Percentiles rank a stretch among this genome's conserved stretches.
These are phyloP conservation scores for Corynascus novoguineensis DNA, from an alignment of 495 filamentous ascomycete species.

Conservation along the genomic window DNA sequence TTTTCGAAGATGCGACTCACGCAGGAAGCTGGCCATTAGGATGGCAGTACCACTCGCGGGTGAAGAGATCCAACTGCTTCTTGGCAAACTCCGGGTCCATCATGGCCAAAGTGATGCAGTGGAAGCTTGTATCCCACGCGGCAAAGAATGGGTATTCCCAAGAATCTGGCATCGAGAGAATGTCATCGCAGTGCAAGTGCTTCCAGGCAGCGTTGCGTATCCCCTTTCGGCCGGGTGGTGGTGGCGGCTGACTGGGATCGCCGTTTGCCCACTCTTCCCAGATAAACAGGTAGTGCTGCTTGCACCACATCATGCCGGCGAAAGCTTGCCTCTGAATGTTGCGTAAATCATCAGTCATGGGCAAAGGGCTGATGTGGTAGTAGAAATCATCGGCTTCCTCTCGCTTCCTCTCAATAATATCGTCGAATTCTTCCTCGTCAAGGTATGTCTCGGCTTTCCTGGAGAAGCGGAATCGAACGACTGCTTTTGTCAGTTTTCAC, in stretches of 20 bases:
- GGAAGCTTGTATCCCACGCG: slow-evolving; percentile 95
- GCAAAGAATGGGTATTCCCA: slow-evolving; percentile 99
- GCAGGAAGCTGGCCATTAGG: slow-evolving; percentile 86
- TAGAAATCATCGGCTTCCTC: slow-evolving; percentile 95
- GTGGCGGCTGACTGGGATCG: slow-evolving; percentile 65
- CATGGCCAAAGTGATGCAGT: slow-evolving; percentile 93
- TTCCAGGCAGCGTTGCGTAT: slow-evolving; percentile 88
- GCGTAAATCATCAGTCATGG: slow-evolving; percentile 88
- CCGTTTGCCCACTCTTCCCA: slow-evolving; percentile 97
- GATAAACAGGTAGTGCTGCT: slow-evolving; percentile 93
- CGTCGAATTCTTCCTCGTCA: slow-evolving; percentile 88
- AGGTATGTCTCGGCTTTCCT: slow-evolving; percentile 66
- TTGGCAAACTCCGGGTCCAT: slow-evolving; percentile 96
- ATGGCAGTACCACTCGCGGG: slow-evolving; percentile 98
- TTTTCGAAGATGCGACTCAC: slow-evolving; percentile 17
- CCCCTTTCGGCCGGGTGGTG: slow-evolving; percentile 70
- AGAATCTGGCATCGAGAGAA: slow-evolving; percentile 94
- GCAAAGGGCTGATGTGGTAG: slow-evolving; percentile 84
- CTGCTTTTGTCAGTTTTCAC: slow-evolving; percentile 34
- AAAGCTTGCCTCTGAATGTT: slow-evolving; percentile 95
- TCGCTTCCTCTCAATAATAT: slow-evolving; percentile 77
- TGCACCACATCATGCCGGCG: slow-evolving; percentile 95
- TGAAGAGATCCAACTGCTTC: slow-evolving; percentile 93
- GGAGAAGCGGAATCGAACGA: slow-evolving; percentile 87
- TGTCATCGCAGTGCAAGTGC: slow-evolving; percentile 88